Conservation (phyloP, 257 asterid species). For the Galeopsis tetrahit region DNA sequence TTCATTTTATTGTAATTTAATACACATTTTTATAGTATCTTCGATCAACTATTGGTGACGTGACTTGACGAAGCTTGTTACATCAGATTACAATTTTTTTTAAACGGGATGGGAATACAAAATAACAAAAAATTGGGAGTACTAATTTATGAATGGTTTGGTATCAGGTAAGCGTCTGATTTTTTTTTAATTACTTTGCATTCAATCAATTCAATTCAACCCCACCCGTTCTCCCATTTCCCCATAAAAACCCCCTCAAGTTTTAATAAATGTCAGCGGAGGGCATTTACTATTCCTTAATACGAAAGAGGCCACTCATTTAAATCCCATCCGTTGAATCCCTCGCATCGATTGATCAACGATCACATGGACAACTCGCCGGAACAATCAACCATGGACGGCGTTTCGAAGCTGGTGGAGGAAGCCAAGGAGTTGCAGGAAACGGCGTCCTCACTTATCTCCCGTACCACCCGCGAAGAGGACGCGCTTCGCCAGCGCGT, state of each 20-base stretch:
- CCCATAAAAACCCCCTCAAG: constrained; percentile 35
- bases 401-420: constrained; percentile 58
- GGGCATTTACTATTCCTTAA: constrained; percentile 30
- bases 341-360: constrained; percentile 37
- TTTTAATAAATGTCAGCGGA: constrained; percentile 29
- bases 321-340: constrained; percentile 24
- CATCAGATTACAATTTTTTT: too few relatives aligned
- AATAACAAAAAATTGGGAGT: too few relatives aligned
- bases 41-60: too few relatives aligned
- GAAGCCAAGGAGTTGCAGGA: constrained; percentile 95
- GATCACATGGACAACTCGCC: constrained; percentile 55
- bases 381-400: constrained; percentile 44
- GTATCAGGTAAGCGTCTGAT: too few relatives aligned
- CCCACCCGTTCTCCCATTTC: constrained; percentile 31
- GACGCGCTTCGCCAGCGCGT: constrained; percentile 94
- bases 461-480: constrained; percentile 79
- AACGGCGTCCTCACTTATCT: constrained; percentile 70
- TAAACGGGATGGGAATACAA: too few relatives aligned
- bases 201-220: constrained; percentile 29
- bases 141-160: too few relatives aligned
- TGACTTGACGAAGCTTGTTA: too few relatives aligned
- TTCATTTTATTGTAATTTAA: too few relatives aligned
- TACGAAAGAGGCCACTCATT: not conserved
- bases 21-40: too few relatives aligned
- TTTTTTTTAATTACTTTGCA: too few relatives aligned